phyloP scores from a whole-genome alignment of 768 basidiomycete genomes.

The Kwoniella bestiolae region DNA sequence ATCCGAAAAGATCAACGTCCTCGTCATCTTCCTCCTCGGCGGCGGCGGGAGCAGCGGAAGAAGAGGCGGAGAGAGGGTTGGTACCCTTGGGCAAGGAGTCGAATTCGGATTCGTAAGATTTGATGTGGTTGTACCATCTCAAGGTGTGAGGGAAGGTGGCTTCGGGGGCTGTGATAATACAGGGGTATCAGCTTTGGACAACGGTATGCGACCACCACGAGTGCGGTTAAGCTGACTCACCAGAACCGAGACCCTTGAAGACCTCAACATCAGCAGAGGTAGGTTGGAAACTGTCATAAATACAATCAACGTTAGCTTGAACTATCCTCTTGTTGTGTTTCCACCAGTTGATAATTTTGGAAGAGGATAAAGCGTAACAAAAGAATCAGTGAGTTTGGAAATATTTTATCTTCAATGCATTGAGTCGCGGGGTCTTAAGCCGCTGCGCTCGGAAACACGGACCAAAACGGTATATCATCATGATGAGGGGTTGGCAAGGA shows the following conservation, averaged over 20 bases:
- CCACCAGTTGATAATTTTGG: not conserved
- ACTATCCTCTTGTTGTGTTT: constrained; percentile 20
- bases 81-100: constrained; percentile 67
- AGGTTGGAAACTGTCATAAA: constrained; percentile 41
- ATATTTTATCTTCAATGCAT: constrained; percentile 52
- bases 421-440: constrained; percentile 58
- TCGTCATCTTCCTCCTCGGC: constrained; percentile 67
- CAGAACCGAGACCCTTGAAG: constrained; percentile 38
- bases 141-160: constrained; percentile 73
- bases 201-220: not conserved
- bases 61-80: constrained; percentile 57
- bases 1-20: constrained; percentile 84
- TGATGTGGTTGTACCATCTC: constrained; percentile 93
- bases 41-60: constrained; percentile 58
- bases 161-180: constrained; percentile 62
- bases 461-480: constrained; percentile 59
- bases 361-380: constrained; percentile 8
- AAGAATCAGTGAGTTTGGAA: constrained; percentile 57
- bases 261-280: constrained; percentile 54
- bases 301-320: not conserved
- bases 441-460: constrained; percentile 59
- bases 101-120: constrained; percentile 80
- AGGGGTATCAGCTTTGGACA: not conserved
- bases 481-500: constrained; percentile 14
- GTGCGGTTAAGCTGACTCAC: constrained; percentile 20